Conservation (phyloP, 2,329 filamentous ascomycete genomes). For the Seiridium unicorne region DNA sequence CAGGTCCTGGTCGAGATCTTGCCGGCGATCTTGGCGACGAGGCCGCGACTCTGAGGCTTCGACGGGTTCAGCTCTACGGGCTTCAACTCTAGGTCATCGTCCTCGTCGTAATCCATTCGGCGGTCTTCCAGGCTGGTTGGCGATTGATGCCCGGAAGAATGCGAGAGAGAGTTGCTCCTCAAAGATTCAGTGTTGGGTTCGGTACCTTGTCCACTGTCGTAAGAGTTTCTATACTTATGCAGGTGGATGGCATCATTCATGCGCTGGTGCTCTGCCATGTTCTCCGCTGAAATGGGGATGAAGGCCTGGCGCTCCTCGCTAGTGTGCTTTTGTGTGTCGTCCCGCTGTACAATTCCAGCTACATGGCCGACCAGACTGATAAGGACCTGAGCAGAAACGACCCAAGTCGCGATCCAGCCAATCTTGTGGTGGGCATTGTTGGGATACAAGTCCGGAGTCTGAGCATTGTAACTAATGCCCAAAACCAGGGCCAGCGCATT, state of each 20-base stretch:
- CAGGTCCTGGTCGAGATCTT: conserved; percentile 57
- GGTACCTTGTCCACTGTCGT: conserved; percentile 74
- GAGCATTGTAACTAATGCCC: conserved; percentile 71
- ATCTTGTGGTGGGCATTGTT: conserved; percentile 87
- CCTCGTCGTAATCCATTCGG: conserved; percentile 48
- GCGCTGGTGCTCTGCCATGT: conserved; percentile 50
- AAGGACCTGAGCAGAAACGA: conserved; percentile 67
- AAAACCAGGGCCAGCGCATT: conserved; percentile 66
- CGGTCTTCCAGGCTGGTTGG: conserved; percentile 33
- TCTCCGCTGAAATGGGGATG: conserved; percentile 58
- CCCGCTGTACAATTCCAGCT: conserved; percentile 38
- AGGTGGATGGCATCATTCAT: conserved; percentile 33
- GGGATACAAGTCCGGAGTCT: conserved; percentile 81
- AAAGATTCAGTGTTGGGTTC: conserved; percentile 67
- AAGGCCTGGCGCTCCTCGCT: conserved; percentile 55
- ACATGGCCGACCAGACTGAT: conserved; percentile 66
- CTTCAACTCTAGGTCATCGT: conserved; percentile 39
- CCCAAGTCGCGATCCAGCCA: conserved; percentile 79
- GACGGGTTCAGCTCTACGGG: conserved; percentile 42
- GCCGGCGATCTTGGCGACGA: conserved; percentile 52
- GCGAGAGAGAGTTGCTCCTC: conserved; percentile 61
- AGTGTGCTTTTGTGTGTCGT: conserved; percentile 9
- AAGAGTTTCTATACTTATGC: conserved; percentile 55
- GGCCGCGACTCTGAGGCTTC: conserved; percentile 45
- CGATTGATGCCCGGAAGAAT: conserved; percentile 47